Conservation (phyloP, 805 yeast species). For the Metschnikowia lochheadii region DNA sequence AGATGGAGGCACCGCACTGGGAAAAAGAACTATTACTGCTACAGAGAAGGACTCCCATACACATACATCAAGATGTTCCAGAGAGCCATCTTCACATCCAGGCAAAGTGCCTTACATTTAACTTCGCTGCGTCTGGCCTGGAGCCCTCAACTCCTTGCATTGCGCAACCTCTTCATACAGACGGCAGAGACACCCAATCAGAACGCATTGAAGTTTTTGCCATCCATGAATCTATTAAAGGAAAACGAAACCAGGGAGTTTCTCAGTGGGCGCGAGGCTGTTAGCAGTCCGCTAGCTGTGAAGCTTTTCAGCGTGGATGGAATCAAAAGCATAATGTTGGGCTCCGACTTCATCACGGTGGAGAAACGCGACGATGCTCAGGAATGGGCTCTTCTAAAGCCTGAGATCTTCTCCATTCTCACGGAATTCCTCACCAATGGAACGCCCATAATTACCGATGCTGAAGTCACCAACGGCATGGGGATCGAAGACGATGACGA, state of each 20-base stretch:
- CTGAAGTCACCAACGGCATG: constrained; percentile 33
- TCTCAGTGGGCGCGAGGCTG: constrained; percentile 70
- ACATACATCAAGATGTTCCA: not conserved
- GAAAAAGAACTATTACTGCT: not conserved
- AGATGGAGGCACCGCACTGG: constrained; percentile 4
- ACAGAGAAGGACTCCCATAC: not conserved
- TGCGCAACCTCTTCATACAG: constrained; percentile 55
- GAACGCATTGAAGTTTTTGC: constrained; percentile 79
- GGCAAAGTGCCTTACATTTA: not conserved
- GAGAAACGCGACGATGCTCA: constrained; percentile 54
- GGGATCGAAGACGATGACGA: constrained; percentile 57
- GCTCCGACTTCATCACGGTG: constrained; percentile 78
- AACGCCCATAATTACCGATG: constrained; percentile 43
- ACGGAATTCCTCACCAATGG: constrained; percentile 56
- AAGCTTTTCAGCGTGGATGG: constrained; percentile 75
- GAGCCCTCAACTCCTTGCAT: not conserved
- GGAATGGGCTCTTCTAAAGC: constrained; percentile 59
- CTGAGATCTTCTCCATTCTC: constrained; percentile 58
- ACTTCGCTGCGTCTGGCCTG: not conserved
- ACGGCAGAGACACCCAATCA: constrained; percentile 85
- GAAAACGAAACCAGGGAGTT: constrained; percentile 65
- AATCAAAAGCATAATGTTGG: constrained; percentile 70
- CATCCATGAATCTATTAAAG: constrained; percentile 62
- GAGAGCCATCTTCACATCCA: not conserved
- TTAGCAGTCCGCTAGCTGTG: constrained; percentile 70